Conservation (phyloP, 495 filamentous ascomycete species). For the Collariella sp. region DNA sequence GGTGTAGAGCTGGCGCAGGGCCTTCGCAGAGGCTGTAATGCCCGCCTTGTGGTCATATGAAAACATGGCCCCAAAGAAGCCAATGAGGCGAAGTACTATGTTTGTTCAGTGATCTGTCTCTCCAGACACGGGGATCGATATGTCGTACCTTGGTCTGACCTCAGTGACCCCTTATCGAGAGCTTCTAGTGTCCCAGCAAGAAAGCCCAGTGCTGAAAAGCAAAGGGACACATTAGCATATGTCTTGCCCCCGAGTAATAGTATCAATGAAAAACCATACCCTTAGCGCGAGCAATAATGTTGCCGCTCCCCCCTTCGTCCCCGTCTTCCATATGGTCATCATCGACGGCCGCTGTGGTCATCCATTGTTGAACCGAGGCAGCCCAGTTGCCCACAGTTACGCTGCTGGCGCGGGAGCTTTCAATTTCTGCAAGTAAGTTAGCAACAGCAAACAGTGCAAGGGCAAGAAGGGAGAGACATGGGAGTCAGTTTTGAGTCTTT, state of each 20-base stretch:
- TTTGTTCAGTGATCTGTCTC: neutral
- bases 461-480: neutral
- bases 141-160: conserved; percentile 30
- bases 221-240: neutral
- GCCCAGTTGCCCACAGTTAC: conserved; percentile 40
- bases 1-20: conserved; percentile 32
- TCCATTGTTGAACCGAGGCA: conserved; percentile 41
- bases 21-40: conserved; percentile 40
- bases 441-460: neutral
- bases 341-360: conserved; percentile 24
- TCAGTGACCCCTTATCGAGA: conserved; percentile 31
- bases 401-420: conserved; percentile 34
- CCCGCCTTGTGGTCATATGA: conserved; percentile 44
- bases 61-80: conserved; percentile 44
- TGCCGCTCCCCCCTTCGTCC: conserved; percentile 29
- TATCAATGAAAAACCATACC: conserved; percentile 7
- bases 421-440: conserved; percentile 26
- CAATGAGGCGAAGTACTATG: conserved; percentile 31
- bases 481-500: neutral
- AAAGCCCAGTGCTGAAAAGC: conserved; percentile 32
- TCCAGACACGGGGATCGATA: neutral
- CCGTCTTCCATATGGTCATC: conserved; percentile 25
- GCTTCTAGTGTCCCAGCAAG: conserved; percentile 37
- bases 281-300: conserved; percentile 37
- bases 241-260: too few relatives aligned